Evolutionary conservation across 371 early-diverging fungal genomes (phyloP).

Genomic region (Saksenaea vasiformis): DNA sequence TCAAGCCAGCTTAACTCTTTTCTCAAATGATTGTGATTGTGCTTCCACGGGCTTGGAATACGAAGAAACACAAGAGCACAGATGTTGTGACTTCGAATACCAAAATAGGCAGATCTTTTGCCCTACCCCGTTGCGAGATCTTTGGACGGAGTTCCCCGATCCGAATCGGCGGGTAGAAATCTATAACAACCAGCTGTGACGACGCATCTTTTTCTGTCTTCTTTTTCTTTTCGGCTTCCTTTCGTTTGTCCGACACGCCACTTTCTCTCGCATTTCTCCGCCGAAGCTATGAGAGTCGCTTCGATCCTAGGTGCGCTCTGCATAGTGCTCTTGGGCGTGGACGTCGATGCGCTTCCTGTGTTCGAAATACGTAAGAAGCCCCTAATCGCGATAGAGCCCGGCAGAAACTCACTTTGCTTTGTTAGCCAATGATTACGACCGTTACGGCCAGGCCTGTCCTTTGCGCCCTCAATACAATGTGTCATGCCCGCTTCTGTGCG

Average conservation of each 20-base stretch:
- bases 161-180: constrained; percentile 4
- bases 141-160: constrained; percentile 1
- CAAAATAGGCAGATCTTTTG: background rate
- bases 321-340: constrained; percentile 7
- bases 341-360: constrained; percentile 16
- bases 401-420: background rate
- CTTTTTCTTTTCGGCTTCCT: constrained; percentile 7
- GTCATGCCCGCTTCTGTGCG: constrained; percentile 56
- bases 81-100: background rate
- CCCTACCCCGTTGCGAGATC: no score
- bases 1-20: no score
- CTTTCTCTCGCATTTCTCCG: background rate
- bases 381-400: background rate
- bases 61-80: no score
- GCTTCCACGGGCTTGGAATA: no score
- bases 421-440: constrained; percentile 55
- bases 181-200: background rate
- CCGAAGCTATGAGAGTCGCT: constrained; percentile 17
- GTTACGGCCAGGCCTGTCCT: constrained; percentile 54
- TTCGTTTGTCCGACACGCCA: background rate
- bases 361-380: constrained; percentile 17
- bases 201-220: constrained; percentile 3
- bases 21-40: no score
- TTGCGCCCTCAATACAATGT: constrained; percentile 36
- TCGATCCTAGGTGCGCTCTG: constrained; percentile 6